These are phyloP conservation scores for Cladosporium velox DNA, from an alignment of 2,329 filamentous ascomycete genomes.

Conservation along the genomic window DNA sequence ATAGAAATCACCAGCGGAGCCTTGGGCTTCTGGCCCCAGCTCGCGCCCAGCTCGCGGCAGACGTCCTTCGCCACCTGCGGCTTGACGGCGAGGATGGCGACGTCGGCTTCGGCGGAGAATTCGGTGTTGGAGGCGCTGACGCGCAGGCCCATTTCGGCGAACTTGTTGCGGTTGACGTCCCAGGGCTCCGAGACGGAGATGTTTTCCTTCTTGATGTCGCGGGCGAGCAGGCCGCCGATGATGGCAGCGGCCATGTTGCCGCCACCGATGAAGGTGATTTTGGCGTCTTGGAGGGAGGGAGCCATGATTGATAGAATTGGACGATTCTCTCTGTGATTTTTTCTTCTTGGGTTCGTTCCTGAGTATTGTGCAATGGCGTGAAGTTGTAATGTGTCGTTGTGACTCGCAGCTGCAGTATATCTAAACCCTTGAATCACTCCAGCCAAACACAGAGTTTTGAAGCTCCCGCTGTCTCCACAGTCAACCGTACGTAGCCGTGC, in stretches of 20 bases:
- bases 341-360: not conserved
- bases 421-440: not conserved
- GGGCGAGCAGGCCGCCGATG: constrained; percentile 31
- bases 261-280: constrained; percentile 26
- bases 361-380: not conserved
- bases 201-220: constrained; percentile 28
- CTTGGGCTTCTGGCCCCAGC: constrained; percentile 21
- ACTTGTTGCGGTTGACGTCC: constrained; percentile 34
- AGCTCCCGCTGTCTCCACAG: not conserved
- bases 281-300: constrained; percentile 14
- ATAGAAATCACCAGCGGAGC: constrained; percentile 31
- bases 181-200: constrained; percentile 35
- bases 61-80: constrained; percentile 34
- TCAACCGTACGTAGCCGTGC: constrained; percentile 15
- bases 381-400: not conserved
- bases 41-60: constrained; percentile 29
- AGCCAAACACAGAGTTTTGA: constrained; percentile 1
- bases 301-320: constrained; percentile 3
- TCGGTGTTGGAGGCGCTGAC: constrained; percentile 31
- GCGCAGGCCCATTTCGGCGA: constrained; percentile 31
- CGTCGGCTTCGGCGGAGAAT: constrained; percentile 29
- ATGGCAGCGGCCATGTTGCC: constrained; percentile 36
- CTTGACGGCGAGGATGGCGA: constrained; percentile 34
- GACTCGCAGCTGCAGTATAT: not conserved
- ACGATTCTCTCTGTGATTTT: not conserved